Conservation (phyloP, 2,329 filamentous ascomycete genomes). For the Plenodomus biglobosus region DNA sequence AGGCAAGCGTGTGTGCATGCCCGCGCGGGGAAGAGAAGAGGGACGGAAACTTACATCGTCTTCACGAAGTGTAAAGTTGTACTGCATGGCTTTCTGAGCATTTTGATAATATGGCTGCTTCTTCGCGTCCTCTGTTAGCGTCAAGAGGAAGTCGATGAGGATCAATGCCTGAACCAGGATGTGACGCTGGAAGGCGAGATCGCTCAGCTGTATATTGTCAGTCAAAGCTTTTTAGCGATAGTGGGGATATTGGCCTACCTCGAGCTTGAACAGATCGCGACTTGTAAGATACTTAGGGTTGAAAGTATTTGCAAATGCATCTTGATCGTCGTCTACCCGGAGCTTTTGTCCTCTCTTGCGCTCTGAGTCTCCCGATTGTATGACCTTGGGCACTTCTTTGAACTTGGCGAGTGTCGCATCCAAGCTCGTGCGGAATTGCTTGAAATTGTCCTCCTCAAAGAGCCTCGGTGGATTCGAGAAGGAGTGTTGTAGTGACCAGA, state of each 20-base stretch:
- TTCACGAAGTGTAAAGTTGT: slow-evolving; percentile 72
- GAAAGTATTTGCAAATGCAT: slow-evolving; percentile 71
- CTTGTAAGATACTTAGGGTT: slow-evolving; percentile 99
- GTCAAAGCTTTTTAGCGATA: slow-evolving; percentile 25
- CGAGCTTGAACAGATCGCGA: slow-evolving; percentile 90
- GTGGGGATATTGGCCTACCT: slow-evolving; percentile 58
- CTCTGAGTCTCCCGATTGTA: slow-evolving; percentile 71
- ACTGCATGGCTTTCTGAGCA: slow-evolving; percentile 85
- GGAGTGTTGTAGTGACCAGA: slow-evolving; percentile 89
- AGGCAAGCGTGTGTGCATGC: slow-evolving; percentile 15
- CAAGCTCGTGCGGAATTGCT: slow-evolving; percentile 63
- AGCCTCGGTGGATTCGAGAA: slow-evolving; percentile 88
- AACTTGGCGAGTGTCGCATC: slow-evolving; percentile 72
- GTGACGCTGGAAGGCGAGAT: slow-evolving; percentile 90
- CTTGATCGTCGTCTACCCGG: slow-evolving; percentile 64
- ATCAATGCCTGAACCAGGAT: slow-evolving; percentile 95
- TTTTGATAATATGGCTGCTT: slow-evolving; percentile 70
- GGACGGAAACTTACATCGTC: slow-evolving; percentile 68
- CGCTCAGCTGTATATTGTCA: slow-evolving; percentile 67
- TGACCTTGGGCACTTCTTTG: slow-evolving; percentile 66
- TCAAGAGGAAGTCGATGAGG: slow-evolving; percentile 91
- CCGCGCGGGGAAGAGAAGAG: slow-evolving; percentile 15
- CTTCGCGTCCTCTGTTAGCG: slow-evolving; percentile 78
- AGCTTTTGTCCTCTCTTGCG: slow-evolving; percentile 56
- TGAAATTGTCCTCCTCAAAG: slow-evolving; percentile 71